A percentile compares a stretch with the other conserved stretches of the same genome.
Evolutionary conservation across 306 rosid species (phyloP).

Genomic region (Prunus fruticosa): DNA sequence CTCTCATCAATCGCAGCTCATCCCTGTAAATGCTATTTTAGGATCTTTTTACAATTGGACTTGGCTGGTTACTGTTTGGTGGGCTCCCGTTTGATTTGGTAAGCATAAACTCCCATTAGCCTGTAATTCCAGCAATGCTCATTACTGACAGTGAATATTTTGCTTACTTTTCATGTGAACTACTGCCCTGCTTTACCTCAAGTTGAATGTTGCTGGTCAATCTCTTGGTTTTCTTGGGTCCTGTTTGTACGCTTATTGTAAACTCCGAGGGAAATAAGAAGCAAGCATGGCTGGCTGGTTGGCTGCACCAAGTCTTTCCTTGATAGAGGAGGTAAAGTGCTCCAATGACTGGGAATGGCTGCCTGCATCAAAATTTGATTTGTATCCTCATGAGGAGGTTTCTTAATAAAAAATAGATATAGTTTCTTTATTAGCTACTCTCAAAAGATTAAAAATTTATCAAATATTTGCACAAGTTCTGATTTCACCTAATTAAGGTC

Average conservation of each 20-base stretch:
- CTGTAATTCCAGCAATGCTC: neutral
- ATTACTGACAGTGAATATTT: neutral
- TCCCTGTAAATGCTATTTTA: neutral
- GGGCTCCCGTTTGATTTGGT: conserved; percentile 67
- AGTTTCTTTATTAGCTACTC: neutral
- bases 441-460: neutral
- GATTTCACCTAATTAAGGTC: neutral
- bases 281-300: neutral
- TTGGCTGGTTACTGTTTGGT: conserved; percentile 59
- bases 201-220: conserved; percentile 71
- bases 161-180: conserved; percentile 1
- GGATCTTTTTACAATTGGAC: conserved; percentile 52
- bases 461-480: neutral
- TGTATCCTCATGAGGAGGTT: neutral
- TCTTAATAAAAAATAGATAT: neutral
- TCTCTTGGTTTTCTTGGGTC: conserved; percentile 71
- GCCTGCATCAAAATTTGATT: conserved; percentile 18
- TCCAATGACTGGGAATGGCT: conserved; percentile 21
- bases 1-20: neutral
- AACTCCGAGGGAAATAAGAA: conserved; percentile 53
- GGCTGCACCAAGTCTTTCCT: conserved; percentile 9
- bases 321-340: neutral
- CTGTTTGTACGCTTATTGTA: conserved; percentile 62
- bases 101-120: conserved; percentile 7
- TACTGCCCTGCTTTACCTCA: conserved; percentile 5